Evolutionary conservation across 441 rosid genomes (phyloP).

Genomic region (Biscutella laevigata): DNA sequence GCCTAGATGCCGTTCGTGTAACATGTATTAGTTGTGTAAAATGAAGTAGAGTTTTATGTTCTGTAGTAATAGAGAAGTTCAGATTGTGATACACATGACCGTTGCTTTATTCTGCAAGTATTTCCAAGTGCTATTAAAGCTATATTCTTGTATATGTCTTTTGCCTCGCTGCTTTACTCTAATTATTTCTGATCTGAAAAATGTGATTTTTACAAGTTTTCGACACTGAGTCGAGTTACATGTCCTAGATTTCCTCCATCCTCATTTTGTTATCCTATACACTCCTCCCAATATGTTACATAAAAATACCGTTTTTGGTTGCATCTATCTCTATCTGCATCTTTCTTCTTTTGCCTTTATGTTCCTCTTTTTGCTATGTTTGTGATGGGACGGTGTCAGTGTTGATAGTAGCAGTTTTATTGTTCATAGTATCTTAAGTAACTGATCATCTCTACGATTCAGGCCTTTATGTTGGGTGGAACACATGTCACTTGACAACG

Average conservation of each 20-base stretch:
- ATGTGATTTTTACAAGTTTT: neutral
- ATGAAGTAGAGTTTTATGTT: neutral
- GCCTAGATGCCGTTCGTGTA: neutral
- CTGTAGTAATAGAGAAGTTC: neutral
- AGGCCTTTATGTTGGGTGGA: constrained; percentile 99
- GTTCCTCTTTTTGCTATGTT: neutral
- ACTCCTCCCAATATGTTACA: no score
- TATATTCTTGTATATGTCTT: constrained; percentile 4
- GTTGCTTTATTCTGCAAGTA: neutral
- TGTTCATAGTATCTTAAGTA: neutral
- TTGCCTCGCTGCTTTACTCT: neutral
- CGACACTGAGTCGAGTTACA: neutral
- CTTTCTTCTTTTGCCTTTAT: neutral
- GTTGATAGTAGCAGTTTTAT: neutral
- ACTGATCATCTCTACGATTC: constrained; percentile 13
- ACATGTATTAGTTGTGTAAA: neutral
- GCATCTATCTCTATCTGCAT: neutral
- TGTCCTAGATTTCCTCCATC: neutral
- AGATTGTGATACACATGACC: neutral
- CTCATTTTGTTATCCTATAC: no score
- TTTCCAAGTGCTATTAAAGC: constrained; percentile 6
- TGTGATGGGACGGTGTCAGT: neutral
- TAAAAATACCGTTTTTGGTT: no score
- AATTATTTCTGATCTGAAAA: neutral
- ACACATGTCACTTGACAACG: constrained; percentile 92